Conservation (phyloP, 768 basidiomycete genomes). For the Suillus alpinus region DNA sequence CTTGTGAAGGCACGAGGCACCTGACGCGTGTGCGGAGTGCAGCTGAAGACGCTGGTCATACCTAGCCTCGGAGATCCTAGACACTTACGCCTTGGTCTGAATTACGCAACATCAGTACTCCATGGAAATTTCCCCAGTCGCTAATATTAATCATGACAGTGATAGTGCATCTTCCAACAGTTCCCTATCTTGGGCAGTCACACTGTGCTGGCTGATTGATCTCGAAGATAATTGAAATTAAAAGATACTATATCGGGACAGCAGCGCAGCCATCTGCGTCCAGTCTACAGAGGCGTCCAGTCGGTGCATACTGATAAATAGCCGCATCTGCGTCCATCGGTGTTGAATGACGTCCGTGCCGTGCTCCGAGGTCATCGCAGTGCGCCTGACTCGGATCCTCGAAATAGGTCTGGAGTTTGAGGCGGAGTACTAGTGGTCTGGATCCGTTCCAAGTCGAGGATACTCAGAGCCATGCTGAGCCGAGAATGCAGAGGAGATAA, state of each 20-base stretch:
- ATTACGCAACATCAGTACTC: not conserved
- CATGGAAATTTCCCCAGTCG: not conserved
- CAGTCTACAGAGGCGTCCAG: not conserved
- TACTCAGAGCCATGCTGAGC: not conserved
- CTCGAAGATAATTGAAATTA: slow-evolving; percentile 14
- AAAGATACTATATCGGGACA: slow-evolving; percentile 7
- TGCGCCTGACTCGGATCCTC: not conserved
- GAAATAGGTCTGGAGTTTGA: not conserved
- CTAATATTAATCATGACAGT: not conserved
- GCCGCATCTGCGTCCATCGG: not conserved
- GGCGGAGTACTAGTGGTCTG: not conserved
- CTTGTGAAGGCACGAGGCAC: not conserved
- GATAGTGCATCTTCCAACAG: not conserved
- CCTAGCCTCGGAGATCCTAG: not conserved
- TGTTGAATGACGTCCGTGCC: not conserved
- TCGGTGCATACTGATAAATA: not conserved
- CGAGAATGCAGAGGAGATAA: not conserved
- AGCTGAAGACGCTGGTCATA: not conserved
- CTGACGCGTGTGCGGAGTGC: not conserved
- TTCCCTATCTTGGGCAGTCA: not conserved
- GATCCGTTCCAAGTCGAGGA: not conserved
- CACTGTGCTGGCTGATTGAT: slow-evolving; percentile 12
- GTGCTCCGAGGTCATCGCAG: not conserved
- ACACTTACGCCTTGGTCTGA: not conserved
- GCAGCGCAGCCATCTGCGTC: not conserved